Evolutionary conservation across 805 yeast genomes (phyloP).

Genomic region (Myxozyma melibiosi): DNA sequence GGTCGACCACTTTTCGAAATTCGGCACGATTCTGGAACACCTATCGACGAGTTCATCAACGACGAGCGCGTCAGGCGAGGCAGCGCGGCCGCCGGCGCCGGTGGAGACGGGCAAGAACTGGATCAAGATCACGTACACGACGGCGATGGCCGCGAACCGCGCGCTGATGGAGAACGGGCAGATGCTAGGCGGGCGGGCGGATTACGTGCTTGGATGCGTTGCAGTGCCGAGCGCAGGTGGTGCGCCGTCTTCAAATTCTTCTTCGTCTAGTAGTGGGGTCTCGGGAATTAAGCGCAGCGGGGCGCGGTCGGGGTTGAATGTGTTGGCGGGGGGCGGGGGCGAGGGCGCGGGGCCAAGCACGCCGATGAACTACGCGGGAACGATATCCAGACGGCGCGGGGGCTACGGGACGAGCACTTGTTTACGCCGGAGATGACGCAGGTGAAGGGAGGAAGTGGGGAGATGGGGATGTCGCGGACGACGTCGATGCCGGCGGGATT

Average conservation of each 20-base stretch:
- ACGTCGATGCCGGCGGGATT: constrained; percentile 28
- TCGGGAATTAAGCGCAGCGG: constrained; percentile 1
- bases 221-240: constrained; percentile 43
- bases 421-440: constrained; percentile 5
- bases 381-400: constrained; percentile 2
- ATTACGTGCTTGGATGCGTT: constrained; percentile 61
- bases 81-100: constrained; percentile 47
- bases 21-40: constrained; percentile 78
- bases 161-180: constrained; percentile 85
- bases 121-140: constrained; percentile 86
- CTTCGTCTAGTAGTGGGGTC: not conserved
- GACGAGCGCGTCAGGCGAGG: not conserved
- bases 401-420: not conserved
- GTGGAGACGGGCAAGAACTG: constrained; percentile 84
- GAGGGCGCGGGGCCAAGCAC: not conserved
- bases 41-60: not conserved
- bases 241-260: not conserved
- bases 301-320: constrained; percentile 1
- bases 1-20: constrained; percentile 71
- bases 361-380: not conserved
- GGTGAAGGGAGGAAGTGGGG: not conserved
- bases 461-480: constrained; percentile 20
- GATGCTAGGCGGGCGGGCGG: constrained; percentile 58
- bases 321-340: not conserved
- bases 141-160: constrained; percentile 71